Base-by-base conservation (phyloP, 352 stramenopile species). In the Globisporangium alternatum region DNA sequence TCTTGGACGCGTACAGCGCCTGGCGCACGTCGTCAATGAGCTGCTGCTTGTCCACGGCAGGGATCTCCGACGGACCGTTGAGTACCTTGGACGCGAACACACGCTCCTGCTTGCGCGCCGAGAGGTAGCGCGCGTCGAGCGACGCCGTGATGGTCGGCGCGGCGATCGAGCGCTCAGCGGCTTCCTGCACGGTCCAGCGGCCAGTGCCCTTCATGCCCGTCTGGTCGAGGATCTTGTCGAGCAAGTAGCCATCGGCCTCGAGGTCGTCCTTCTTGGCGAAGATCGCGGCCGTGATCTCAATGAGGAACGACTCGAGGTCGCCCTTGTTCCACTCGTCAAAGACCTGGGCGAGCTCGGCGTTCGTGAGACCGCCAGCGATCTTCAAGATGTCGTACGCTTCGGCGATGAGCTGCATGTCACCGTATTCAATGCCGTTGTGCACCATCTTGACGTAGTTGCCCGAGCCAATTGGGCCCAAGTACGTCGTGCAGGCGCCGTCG, bases 371-470 rank as follows among this genome's bases (percentile, higher is more conserved):
- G 31, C 86, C 88, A 21, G 90, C 86, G 68, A 91, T 90, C 84
- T 98, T 98, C 58, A 99, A 76, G 62, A 99, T 91, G 74, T 99
- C 96, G 75, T 99, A 99, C 17, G 96, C 93, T 81, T 99, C 98
- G 43, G 88, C 91, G 75, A 99, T 99, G 22, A 99, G 80, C 81
- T 99, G 97, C 97, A 99, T 99, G 78, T 99, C 97, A 57, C 96
- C 97, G 81, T 99, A 99, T 77, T 99, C 98, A 71, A 99, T 99
- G 65, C 98, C 98, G 85, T 99, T 99, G 91, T 99, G 98, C 64
- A 99, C 97, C 97, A 99, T 99, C 86, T 99, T 99, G 56, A 99
- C 97, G 81, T 99, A 99, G 84, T 99, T 99, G 62, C 98, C 98
- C 35, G 89, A 89, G 68, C 98, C 98, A 41, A 98, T 90, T 19